Evolutionary conservation across 495 filamentous ascomycete genomes (phyloP).

Genomic region (Trichocladium uniseriatum): DNA sequence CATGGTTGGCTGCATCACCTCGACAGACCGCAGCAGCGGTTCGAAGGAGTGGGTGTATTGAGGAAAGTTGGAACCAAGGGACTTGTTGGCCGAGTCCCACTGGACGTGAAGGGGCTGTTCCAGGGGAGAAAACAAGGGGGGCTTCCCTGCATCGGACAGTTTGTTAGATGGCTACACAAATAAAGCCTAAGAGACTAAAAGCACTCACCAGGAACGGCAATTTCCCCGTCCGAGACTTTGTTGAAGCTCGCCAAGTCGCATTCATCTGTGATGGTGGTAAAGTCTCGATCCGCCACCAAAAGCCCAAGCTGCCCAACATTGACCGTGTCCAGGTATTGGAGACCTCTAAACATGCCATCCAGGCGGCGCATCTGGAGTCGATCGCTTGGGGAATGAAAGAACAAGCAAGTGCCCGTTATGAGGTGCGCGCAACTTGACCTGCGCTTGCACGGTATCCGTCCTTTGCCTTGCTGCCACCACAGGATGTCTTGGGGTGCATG

Average conservation of each 20-base stretch:
- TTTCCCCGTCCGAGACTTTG: slow-evolving; percentile 14
- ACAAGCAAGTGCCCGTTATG: neutral
- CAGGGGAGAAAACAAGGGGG: slow-evolving; percentile 12
- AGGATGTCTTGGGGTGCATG: too few species aligned
- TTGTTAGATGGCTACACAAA: too few species aligned
- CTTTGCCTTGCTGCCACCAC: too few species aligned
- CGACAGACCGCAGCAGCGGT: slow-evolving; percentile 16
- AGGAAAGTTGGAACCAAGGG: neutral
- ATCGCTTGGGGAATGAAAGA: neutral
- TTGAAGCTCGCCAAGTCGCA: slow-evolving; percentile 20
- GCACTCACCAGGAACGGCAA: slow-evolving; percentile 24
- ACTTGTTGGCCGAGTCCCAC: slow-evolving; percentile 4
- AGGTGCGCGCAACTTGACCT: neutral
- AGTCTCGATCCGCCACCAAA: neutral
- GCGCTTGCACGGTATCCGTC: neutral
- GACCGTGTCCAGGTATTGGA: neutral
- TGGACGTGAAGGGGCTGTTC: neutral
- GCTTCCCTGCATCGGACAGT: neutral
- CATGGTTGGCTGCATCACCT: slow-evolving; percentile 5
- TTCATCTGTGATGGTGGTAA: slow-evolving; percentile 5
- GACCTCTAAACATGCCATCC: neutral
- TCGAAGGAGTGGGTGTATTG: slow-evolving; percentile 15
- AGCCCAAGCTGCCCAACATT: neutral
- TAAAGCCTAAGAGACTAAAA: neutral
- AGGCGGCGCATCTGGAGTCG: neutral